phyloP scores from a whole-genome alignment of 306 rosid genomes.

The Castanea mollissima region DNA sequence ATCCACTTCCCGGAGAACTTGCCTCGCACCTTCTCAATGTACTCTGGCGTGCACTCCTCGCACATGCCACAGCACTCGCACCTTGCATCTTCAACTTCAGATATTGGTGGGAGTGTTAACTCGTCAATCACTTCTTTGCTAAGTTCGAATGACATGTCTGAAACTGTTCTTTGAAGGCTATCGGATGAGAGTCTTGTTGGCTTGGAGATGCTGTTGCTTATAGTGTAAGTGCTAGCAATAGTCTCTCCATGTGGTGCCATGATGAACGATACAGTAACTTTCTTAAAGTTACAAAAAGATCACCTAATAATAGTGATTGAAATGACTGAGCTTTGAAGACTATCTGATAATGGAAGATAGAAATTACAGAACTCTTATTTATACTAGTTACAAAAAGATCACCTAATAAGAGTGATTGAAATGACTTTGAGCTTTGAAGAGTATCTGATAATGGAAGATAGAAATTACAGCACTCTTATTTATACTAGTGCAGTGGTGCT shows the following conservation, averaged over 20 bases:
- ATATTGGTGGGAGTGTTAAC: conserved; percentile 50
- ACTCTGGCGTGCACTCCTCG: conserved; percentile 89
- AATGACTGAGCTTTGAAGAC: neutral
- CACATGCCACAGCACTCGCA: conserved; percentile 97
- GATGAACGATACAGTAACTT: neutral
- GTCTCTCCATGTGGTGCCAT: conserved; percentile 92
- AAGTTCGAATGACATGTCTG: conserved; percentile 74
- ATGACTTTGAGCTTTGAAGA: neutral
- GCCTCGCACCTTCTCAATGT: conserved; percentile 62
- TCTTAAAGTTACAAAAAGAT: neutral
- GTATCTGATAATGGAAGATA: conserved; percentile 14
- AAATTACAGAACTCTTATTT: conserved; percentile 35
- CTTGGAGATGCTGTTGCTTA: conserved; percentile 38
- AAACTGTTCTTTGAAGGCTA: conserved; percentile 61
- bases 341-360: conserved; percentile 13
- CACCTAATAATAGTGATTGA: neutral
- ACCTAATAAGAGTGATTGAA: neutral
- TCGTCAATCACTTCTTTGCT: conserved; percentile 37
- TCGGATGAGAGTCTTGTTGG: conserved; percentile 55
- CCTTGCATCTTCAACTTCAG: conserved; percentile 75
- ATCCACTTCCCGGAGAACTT: conserved; percentile 72
- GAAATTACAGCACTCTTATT: conserved; percentile 28
- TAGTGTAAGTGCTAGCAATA: conserved; percentile 22
- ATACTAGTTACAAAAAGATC: conserved; percentile 21
- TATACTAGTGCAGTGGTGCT: conserved; percentile 33